Evolutionary conservation across 2,329 filamentous ascomycete species (phyloP).

Genomic region (Diaporthe sp.): DNA sequence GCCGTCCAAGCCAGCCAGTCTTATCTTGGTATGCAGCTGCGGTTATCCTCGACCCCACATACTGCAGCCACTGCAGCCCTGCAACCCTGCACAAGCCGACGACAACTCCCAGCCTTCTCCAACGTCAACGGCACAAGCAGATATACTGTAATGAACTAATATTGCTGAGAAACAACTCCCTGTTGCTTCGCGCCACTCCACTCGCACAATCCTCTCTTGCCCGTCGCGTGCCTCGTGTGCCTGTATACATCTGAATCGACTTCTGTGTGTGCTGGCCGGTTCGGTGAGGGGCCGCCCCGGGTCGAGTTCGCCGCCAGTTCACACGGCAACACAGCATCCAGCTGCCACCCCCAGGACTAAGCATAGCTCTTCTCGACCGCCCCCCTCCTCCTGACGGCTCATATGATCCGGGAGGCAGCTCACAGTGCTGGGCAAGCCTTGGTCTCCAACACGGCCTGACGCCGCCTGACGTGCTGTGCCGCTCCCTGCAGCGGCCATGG

Average conservation of each 20-base stretch:
- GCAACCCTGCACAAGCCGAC: conserved; percentile 13
- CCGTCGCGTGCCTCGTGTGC: not conserved
- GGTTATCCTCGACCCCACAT: conserved; percentile 11
- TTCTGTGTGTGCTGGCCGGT: not conserved
- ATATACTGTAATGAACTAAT: conserved; percentile 13
- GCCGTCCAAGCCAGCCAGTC: not conserved
- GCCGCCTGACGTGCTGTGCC: not conserved
- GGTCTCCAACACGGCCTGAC: conserved; percentile 10
- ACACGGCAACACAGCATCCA: not conserved
- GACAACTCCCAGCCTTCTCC: conserved; percentile 17
- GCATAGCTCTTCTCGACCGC: not conserved
- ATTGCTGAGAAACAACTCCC: conserved; percentile 20
- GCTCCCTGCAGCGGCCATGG: conserved; percentile 69
- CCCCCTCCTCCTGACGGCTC: not conserved
- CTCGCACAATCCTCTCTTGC: not conserved
- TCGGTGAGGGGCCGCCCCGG: conserved; percentile 1
- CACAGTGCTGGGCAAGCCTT: conserved; percentile 14
- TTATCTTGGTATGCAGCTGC: not conserved
- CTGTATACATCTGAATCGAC: not conserved
- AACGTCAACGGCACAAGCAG: conserved; percentile 8
- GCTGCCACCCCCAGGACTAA: not conserved
- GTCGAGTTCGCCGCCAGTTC: not conserved
- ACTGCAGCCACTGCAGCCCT: not conserved
- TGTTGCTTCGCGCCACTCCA: not conserved
- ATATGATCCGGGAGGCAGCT: conserved; percentile 7